A percentile compares a stretch with the other conserved stretches of the same genome.
phyloP scores from a whole-genome alignment of 202 grass and related monocot genomes.

The Zizania palustris region DNA sequence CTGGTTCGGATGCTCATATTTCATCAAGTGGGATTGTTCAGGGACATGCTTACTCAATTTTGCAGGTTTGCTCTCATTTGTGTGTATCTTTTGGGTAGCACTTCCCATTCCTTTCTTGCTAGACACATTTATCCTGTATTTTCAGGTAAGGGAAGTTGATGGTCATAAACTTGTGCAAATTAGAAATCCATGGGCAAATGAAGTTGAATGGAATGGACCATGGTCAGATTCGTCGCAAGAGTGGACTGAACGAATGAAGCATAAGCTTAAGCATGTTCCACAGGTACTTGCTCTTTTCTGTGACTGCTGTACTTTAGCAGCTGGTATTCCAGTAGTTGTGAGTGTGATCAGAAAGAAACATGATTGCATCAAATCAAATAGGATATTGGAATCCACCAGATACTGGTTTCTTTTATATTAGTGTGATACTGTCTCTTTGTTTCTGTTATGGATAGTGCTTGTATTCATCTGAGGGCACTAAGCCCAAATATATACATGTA shows the following conservation, averaged over 20 bases:
- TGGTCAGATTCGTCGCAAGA: conserved; percentile 93
- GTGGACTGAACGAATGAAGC: conserved; percentile 97
- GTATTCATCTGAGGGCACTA: too few species aligned
- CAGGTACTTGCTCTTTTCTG: conserved; percentile 59
- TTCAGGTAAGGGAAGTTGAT: conserved; percentile 96
- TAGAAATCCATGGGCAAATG: conserved; percentile 98
- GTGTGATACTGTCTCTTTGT: background rate
- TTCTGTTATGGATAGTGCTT: too few species aligned
- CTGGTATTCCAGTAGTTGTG: background rate
- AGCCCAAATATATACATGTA: too few species aligned
- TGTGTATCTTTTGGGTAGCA: conserved; percentile 23
- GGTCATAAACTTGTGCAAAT: conserved; percentile 98
- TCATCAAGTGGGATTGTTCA: conserved; percentile 99
- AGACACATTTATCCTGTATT: conserved; percentile 35
- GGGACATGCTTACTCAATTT: conserved; percentile 98
- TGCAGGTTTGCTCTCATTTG: conserved; percentile 67
- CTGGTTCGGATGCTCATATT: conserved; percentile 91
- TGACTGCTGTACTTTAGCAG: conserved; percentile 14
- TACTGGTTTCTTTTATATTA: background rate
- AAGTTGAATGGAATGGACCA: conserved; percentile 98
- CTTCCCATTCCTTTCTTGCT: conserved; percentile 5
- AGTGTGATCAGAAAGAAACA: conserved; percentile 17
- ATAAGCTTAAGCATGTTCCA: conserved; percentile 97
- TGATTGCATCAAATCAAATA: background rate
- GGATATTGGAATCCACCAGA: background rate